Percentiles rank a stretch among this genome's conserved stretches.
phyloP scores from a whole-genome alignment of 2,329 filamentous ascomycete species.

The Proliferodiscus dingleyae region DNA sequence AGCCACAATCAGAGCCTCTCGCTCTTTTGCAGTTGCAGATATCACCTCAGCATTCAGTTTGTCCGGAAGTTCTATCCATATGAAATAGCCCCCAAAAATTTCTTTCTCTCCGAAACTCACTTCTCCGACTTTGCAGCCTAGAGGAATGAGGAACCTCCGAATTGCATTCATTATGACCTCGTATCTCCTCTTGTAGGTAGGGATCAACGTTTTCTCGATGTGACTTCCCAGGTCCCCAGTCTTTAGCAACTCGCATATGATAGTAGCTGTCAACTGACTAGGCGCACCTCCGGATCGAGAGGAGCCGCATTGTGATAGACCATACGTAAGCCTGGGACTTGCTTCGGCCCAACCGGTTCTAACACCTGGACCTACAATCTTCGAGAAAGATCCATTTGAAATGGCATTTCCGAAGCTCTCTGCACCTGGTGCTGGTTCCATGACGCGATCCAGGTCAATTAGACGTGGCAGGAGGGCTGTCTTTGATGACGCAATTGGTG shows the following conservation, averaged over 20 bases:
- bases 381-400: slow-evolving; percentile 87
- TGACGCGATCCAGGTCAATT: slow-evolving; percentile 68
- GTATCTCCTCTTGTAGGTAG: slow-evolving; percentile 43
- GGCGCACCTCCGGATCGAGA: slow-evolving; percentile 55
- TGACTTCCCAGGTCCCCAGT: slow-evolving; percentile 41
- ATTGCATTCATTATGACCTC: slow-evolving; percentile 55
- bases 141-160: slow-evolving; percentile 51
- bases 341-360: slow-evolving; percentile 87
- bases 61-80: slow-evolving; percentile 67
- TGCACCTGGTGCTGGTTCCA: slow-evolving; percentile 52
- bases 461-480: slow-evolving; percentile 58
- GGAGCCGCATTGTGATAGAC: slow-evolving; percentile 48
- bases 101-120: slow-evolving; percentile 37
- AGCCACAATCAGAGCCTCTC: slow-evolving; percentile 64
- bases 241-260: slow-evolving; percentile 45
- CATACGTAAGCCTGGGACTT: slow-evolving; percentile 53
- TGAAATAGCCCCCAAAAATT: slow-evolving; percentile 76
- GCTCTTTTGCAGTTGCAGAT: slow-evolving; percentile 53
- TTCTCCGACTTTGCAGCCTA: slow-evolving; percentile 49
- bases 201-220: slow-evolving; percentile 39
- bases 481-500: slow-evolving; percentile 6
- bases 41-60: slow-evolving; percentile 45
- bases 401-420: slow-evolving; percentile 72
- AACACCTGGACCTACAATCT: slow-evolving; percentile 75
- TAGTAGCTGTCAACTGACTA: slow-evolving; percentile 47